phyloP scores from a whole-genome alignment of 371 early-diverging fungal species.

The Mortierella sp. region DNA sequence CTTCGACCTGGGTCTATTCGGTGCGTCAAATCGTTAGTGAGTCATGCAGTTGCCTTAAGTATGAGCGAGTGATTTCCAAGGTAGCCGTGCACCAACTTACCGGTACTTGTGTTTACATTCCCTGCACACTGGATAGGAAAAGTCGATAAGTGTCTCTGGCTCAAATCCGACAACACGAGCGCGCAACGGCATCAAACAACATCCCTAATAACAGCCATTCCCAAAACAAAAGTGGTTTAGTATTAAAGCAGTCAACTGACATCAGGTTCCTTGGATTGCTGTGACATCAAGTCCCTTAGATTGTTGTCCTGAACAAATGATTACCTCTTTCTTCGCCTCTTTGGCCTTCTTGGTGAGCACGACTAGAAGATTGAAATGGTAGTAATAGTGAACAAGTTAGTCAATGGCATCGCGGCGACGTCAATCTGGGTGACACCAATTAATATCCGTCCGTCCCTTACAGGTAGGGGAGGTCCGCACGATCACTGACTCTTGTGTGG shows the following conservation, averaged over 20 bases:
- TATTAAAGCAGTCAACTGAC: no score
- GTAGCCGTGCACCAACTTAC: conserved; percentile 14
- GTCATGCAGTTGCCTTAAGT: background rate
- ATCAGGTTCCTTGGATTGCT: no score
- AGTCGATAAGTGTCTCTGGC: conserved; percentile 19
- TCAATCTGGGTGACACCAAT: no score
- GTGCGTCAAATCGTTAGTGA: no score
- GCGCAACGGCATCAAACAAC: conserved; percentile 5
- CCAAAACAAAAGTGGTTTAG: background rate
- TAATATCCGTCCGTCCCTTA: background rate
- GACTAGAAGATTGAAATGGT: background rate
- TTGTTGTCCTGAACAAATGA: background rate
- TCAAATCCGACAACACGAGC: conserved; percentile 19
- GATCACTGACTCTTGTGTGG: background rate
- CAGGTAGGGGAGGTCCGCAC: background rate
- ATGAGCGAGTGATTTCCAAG: background rate
- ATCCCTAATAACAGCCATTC: conserved; percentile 6
- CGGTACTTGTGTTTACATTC: conserved; percentile 1
- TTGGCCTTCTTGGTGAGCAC: background rate
- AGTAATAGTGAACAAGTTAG: background rate
- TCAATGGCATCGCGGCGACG: no score
- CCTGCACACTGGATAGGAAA: conserved; percentile 15
- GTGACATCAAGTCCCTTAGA: background rate
- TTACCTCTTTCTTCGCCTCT: background rate
- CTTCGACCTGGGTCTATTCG: conserved; percentile 8